Evolutionary conservation across 352 stramenopile genomes (phyloP).

Genomic region (Pythium myriotylum): DNA sequence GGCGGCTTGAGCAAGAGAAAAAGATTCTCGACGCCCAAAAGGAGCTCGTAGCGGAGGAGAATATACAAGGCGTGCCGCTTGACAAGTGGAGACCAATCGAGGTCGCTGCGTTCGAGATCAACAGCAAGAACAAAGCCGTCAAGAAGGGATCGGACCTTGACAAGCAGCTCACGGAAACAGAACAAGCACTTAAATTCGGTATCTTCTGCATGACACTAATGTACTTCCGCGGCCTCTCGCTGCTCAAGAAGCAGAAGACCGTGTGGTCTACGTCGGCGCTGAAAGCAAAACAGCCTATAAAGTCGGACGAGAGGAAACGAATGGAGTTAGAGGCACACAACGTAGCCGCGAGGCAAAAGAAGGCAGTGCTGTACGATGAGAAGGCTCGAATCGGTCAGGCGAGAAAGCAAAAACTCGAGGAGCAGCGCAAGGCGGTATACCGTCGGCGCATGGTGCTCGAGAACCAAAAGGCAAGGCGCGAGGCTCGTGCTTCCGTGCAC

Average conservation of each 20-base stretch:
- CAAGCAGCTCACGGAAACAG: conserved; percentile 79
- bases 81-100: conserved; percentile 83
- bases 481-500: conserved; percentile 46
- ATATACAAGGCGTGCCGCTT: conserved; percentile 49
- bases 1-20: conserved; percentile 55
- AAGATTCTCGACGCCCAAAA: conserved; percentile 39
- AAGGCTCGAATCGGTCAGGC: conserved; percentile 66
- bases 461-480: conserved; percentile 64
- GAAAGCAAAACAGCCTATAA: conserved; percentile 32
- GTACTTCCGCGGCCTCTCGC: conserved; percentile 93
- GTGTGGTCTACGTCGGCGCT: conserved; percentile 62
- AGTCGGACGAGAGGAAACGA: conserved; percentile 42
- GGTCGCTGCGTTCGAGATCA: conserved; percentile 54
- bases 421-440: conserved; percentile 64
- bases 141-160: conserved; percentile 67
- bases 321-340: conserved; percentile 62
- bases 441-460: conserved; percentile 61
- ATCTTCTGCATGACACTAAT: conserved; percentile 96
- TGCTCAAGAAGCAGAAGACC: conserved; percentile 86
- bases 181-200: conserved; percentile 95
- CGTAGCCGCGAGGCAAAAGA: conserved; percentile 38
- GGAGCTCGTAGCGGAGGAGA: conserved; percentile 39
- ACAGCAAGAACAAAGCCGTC: conserved; percentile 61
- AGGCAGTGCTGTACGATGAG: conserved; percentile 42
- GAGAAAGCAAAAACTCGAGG: conserved; percentile 68